These are phyloP conservation scores for Spergularia azorica DNA, from an alignment of 179 eudicot species.

Conservation along the genomic window DNA sequence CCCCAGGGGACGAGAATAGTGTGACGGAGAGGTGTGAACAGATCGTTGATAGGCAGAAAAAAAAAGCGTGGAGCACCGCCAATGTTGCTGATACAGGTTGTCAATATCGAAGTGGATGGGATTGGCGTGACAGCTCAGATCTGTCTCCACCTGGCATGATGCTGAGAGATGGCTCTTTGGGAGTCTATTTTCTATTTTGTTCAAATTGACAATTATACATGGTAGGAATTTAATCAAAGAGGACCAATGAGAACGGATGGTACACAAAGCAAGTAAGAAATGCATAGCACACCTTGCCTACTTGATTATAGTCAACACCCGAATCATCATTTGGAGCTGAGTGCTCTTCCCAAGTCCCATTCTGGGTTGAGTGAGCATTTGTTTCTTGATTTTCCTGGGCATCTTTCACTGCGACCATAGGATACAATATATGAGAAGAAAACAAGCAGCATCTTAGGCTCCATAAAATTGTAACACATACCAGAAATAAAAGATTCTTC, in stretches of 20 bases:
- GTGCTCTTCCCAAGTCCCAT: constrained; percentile 23
- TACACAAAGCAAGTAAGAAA: no score
- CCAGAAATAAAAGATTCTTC: not conserved
- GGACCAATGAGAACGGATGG: not conserved
- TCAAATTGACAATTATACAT: not conserved
- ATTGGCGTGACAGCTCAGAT: no score
- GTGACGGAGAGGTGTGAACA: not conserved
- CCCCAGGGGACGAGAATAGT: no score
- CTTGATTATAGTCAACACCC: constrained; percentile 38
- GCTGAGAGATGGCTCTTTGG: no score
- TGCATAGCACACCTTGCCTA: constrained; percentile 39
- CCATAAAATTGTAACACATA: not conserved
- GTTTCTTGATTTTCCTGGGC: constrained; percentile 28
- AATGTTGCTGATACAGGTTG: no score
- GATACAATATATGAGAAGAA: not conserved
- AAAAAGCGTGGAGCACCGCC: no score
- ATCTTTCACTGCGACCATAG: constrained; percentile 52
- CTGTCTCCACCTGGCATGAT: no score
- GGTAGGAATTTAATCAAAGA: not conserved
- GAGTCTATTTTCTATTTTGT: no score
- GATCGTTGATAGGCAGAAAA: no score
- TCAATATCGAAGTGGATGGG: no score
- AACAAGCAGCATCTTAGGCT: not conserved
- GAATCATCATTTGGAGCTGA: constrained; percentile 16
- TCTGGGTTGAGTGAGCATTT: constrained; percentile 26